Evolutionary conservation across 805 yeast genomes (phyloP), one percentile per base, ranked within the genome.

Genomic region (Lachancea waltii): DNA sequence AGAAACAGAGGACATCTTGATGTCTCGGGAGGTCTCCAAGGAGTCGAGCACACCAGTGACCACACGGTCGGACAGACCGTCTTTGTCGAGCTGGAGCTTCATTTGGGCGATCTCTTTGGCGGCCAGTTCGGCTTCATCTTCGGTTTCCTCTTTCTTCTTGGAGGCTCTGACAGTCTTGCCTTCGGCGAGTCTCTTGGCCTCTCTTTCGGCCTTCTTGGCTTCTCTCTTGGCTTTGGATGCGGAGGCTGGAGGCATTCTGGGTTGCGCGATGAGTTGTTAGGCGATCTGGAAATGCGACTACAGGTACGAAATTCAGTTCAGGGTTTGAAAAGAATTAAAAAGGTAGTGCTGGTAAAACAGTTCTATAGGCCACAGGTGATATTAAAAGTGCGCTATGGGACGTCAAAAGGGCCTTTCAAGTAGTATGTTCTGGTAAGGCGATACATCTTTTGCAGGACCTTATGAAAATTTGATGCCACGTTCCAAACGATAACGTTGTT

Each of bases 221-320:
- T 90, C 97, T 81, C 98, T 85, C 72, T 90, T 92, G 47, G 97
- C 97, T 66, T 90, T 90, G 15, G 97, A 87, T 49, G 96, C 79
- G 41, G 97, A 90, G 50, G 79, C 75, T 54, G 65, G 65, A 36
- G 65, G 64, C 65, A 61, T 61, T 19, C 15, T 36, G 30, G 18
- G 29, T 4, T 30, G 33, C 13, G 7, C 26, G 10, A 13, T 13
- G 26, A 23, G 7, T 13, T 23, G 26, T 23, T 11, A 11, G 26
- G 26, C 13, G 26, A 11, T 11, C 26, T 5, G 7, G 26, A 13
- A 13, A 13, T 11, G 10, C 26, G 26, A 23, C 10, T 11, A 11
- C 13, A 23, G 26, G 13, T 23, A 7, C 26, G n/a, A n/a, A n/a
- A n/a, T n/a, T n/a, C n/a, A n/a, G n/a, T n/a, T n/a, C n/a, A n/a